phyloP scores from a whole-genome alignment of 1,284 basidiomycete genomes.

The Amylostereum areolatum region DNA sequence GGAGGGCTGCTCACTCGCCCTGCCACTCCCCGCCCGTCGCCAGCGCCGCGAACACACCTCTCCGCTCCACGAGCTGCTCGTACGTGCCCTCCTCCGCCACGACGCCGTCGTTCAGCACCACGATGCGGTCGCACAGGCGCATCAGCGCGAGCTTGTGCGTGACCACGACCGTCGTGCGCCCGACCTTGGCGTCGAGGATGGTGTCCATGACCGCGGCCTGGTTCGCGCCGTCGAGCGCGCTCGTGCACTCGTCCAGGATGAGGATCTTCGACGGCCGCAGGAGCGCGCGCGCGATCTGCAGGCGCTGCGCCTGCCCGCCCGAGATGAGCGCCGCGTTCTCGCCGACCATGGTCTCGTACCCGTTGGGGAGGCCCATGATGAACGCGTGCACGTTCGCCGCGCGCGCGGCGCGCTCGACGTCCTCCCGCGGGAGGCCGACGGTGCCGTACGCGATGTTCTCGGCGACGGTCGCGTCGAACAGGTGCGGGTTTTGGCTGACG shows the following conservation, averaged over 20 bases:
- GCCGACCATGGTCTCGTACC: conserved; percentile 84
- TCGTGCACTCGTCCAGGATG: conserved; percentile 93
- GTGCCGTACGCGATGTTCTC: conserved; percentile 88
- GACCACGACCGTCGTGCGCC: conserved; percentile 83
- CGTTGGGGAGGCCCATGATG: conserved; percentile 71
- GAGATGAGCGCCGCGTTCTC: conserved; percentile 87
- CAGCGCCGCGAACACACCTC: conserved; percentile 77
- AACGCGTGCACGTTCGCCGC: conserved; percentile 86
- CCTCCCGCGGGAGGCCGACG: conserved; percentile 39
- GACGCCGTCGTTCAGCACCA: conserved; percentile 75
- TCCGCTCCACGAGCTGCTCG: conserved; percentile 59
- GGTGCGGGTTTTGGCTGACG: conserved; percentile 79
- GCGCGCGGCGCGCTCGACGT: conserved; percentile 65
- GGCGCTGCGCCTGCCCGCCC: conserved; percentile 90
- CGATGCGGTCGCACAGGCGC: conserved; percentile 85
- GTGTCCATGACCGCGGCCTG: conserved; percentile 78
- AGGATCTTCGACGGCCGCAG: conserved; percentile 68
- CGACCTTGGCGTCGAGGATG: conserved; percentile 55
- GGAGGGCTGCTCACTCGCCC: too few species aligned
- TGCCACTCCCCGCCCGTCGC: conserved; percentile 85
- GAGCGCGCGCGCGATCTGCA: conserved; percentile 89
- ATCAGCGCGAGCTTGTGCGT: conserved; percentile 93
- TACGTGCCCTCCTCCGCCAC: conserved; percentile 80
- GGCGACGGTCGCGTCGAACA: conserved; percentile 81
- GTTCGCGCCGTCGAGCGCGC: conserved; percentile 81